Percentiles rank a stretch among this genome's conserved stretches.
Conservation (phyloP, 2,329 filamentous ascomycete genomes). For the Trichoderma pleuroti region DNA sequence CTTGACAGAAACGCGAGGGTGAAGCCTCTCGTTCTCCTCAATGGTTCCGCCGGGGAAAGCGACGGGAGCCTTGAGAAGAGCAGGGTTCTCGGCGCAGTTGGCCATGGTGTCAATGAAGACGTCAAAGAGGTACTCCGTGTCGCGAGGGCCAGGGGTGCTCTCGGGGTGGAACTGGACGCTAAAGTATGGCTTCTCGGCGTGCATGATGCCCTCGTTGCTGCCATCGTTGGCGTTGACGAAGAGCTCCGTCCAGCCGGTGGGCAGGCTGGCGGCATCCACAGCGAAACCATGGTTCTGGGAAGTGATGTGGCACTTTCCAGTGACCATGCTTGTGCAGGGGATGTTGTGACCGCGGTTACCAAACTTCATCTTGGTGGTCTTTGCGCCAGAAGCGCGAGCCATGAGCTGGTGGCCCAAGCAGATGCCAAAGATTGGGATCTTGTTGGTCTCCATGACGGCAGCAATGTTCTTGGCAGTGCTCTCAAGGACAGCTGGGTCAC, state of each 20-base stretch:
- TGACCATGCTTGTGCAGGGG: conserved; percentile 91
- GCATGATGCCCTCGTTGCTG: conserved; percentile 96
- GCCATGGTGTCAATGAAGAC: conserved; percentile 87
- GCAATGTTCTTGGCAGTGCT: conserved; percentile 76
- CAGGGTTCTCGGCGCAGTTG: conserved; percentile 63
- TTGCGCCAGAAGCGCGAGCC: conserved; percentile 79
- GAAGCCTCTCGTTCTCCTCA: conserved; percentile 70
- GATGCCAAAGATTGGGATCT: conserved; percentile 90
- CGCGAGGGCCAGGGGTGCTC: conserved; percentile 88
- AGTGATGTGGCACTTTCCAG: conserved; percentile 96
- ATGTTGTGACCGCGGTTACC: conserved; percentile 99
- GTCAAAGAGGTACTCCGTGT: conserved; percentile 96
- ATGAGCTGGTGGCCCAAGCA: conserved; percentile 93
- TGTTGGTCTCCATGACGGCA: conserved; percentile 70
- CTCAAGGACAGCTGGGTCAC: conserved; percentile 84
- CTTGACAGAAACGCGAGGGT: conserved; percentile 81
- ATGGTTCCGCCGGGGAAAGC: conserved; percentile 81
- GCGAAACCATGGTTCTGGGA: conserved; percentile 98
- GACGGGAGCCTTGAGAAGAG: conserved; percentile 68
- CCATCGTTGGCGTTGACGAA: conserved; percentile 98
- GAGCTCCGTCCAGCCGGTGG: conserved; percentile 81
- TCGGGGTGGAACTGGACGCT: conserved; percentile 99
- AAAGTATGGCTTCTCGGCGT: conserved; percentile 83
- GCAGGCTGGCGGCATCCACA: conserved; percentile 75
- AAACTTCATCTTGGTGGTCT: conserved; percentile 96